Evolutionary conservation across 2,329 filamentous ascomycete species (phyloP).

Genomic region (Colletotrichum sansevieriae): DNA sequence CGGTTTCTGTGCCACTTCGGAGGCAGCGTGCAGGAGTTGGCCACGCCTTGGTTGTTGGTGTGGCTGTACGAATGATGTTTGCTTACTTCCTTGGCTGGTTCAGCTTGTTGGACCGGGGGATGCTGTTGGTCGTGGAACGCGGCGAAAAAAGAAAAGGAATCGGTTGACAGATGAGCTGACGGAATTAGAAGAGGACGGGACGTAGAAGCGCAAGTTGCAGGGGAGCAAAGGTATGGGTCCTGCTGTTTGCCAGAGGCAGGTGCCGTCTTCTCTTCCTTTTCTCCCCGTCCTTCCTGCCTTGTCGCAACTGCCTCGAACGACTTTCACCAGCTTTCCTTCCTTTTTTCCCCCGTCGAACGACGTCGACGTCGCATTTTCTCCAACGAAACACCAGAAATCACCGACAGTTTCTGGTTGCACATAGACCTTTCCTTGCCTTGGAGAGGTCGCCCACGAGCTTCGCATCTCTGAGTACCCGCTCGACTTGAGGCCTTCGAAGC

Average conservation of each 20-base stretch:
- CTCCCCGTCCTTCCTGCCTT: background rate
- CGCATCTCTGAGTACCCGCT: background rate
- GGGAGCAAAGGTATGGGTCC: slow-evolving; percentile 1
- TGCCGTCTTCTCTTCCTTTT: background rate
- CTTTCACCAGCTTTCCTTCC: background rate
- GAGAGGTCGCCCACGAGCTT: background rate
- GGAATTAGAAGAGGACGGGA: background rate
- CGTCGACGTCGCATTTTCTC: background rate
- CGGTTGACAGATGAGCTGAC: background rate
- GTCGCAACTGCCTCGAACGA: background rate
- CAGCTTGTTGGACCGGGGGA: slow-evolving; percentile 6
- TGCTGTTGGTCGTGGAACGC: slow-evolving; percentile 19
- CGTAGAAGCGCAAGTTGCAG: background rate
- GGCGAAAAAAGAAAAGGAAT: background rate
- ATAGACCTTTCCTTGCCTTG: too few relatives aligned
- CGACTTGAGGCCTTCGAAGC: background rate
- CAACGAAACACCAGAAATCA: background rate
- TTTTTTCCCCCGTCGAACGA: background rate
- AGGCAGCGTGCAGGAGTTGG: background rate
- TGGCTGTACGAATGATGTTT: slow-evolving; percentile 5
- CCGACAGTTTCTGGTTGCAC: background rate
- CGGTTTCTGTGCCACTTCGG: background rate
- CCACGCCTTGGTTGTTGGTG: background rate
- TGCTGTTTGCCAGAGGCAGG: background rate
- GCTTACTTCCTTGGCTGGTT: slow-evolving; percentile 1